phyloP scores from a whole-genome alignment of 1,284 basidiomycete species.

The Dichomitus squalens region DNA sequence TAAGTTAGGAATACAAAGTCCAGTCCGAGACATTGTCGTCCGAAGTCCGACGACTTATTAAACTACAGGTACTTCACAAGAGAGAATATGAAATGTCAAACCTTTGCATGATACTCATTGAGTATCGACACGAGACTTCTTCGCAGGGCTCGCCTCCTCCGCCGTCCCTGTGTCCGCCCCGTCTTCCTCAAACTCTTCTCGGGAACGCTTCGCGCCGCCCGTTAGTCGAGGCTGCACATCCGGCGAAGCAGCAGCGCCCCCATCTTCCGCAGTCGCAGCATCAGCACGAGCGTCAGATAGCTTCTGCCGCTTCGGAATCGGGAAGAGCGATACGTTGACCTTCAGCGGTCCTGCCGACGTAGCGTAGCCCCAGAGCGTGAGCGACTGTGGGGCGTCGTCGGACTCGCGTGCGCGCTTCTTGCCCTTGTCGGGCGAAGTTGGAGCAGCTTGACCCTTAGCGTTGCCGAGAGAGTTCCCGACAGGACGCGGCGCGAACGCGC shows the following conservation, averaged over 20 bases:
- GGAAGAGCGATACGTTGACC: background rate
- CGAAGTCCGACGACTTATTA: background rate
- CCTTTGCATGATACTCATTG: background rate
- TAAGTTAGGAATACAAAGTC: background rate
- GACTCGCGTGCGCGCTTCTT: constrained; percentile 15
- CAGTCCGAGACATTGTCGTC: background rate
- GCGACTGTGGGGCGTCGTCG: background rate
- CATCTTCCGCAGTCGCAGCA: background rate
- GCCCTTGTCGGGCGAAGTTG: constrained; percentile 8
- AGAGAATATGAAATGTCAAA: too few species aligned
- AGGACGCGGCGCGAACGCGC: background rate
- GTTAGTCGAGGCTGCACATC: background rate
- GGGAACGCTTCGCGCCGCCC: background rate
- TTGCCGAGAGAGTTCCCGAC: background rate
- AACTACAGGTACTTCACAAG: background rate
- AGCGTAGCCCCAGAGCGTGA: background rate
- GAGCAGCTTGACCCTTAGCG: background rate
- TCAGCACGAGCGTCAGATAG: background rate
- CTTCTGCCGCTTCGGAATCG: background rate
- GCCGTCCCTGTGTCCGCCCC: too few species aligned
- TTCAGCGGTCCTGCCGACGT: constrained; percentile 3
- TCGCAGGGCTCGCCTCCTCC: background rate
- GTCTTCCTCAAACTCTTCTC: background rate
- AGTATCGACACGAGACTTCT: background rate
- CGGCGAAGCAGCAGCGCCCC: background rate